Percentiles rank a stretch among this genome's conserved stretches.
phyloP scores from a whole-genome alignment of 306 rosid species.

The Ceratonia siliqua region DNA sequence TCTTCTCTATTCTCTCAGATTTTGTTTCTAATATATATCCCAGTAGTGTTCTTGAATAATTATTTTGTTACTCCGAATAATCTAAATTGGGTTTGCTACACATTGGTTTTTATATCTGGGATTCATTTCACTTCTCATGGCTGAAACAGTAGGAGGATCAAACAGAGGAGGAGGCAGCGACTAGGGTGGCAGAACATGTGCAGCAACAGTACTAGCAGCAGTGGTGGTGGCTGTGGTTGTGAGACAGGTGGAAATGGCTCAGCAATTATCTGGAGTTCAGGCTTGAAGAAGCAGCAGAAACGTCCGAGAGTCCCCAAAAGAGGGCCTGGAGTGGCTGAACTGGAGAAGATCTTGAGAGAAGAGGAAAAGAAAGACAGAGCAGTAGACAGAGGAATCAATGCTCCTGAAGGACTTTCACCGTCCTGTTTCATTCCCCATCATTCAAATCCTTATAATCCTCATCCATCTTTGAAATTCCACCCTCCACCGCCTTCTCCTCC shows the following conservation, averaged over 20 bases:
- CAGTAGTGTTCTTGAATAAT: constrained; percentile 37
- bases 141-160: background rate
- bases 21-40: constrained; percentile 34
- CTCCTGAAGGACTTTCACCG: constrained; percentile 29
- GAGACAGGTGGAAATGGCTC: background rate
- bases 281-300: constrained; percentile 37
- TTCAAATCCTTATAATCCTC: constrained; percentile 25
- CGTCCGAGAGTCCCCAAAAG: constrained; percentile 58
- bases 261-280: constrained; percentile 23
- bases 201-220: constrained; percentile 27
- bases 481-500: background rate
- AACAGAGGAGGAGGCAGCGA: background rate
- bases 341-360: constrained; percentile 64
- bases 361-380: constrained; percentile 33
- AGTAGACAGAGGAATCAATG: background rate
- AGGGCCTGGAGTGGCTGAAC: constrained; percentile 81
- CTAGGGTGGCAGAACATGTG: constrained; percentile 36
- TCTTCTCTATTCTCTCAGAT: constrained; percentile 34
- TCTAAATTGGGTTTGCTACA: constrained; percentile 13
- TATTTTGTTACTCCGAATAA: constrained; percentile 36
- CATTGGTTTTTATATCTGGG: background rate
- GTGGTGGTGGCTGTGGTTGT: constrained; percentile 21
- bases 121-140: background rate
- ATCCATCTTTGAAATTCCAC: constrained; percentile 24
- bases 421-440: background rate